Evolutionary conservation across 352 stramenopile genomes (phyloP), one percentile per base, ranked within the genome.

Genomic region (Chrysophaeum taylorii): DNA sequence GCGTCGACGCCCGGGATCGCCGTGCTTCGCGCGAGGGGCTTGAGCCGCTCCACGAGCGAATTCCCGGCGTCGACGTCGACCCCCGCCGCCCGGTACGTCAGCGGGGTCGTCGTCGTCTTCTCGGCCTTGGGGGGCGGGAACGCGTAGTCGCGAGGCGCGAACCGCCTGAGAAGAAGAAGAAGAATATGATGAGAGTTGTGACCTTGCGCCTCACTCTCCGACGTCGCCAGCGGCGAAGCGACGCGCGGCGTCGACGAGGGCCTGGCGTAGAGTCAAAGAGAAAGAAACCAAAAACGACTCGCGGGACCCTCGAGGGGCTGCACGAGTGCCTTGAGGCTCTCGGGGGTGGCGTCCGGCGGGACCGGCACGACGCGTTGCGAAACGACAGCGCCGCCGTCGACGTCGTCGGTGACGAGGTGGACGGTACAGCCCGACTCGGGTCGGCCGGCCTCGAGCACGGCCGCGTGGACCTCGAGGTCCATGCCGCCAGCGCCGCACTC

Each of bases 401-500:
- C 94, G 69, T 96, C 84, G 73, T 91, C 85, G 5, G 94, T 99
- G 25, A 99, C 94, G 73, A 97, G 91, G 82, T 99, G 96, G 67
- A 99, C 92, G 2, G 95, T 99, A 83, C 95, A 99, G 23, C 96
- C 96, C 61, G 84, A 96, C 76, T 96, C 84, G 12, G 82, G 87
- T 79, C 96, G 94, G 68, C 95, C 92, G 37, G 93, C 93, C 69
- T 96, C 89, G 41, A 99, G 82, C 64, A 99, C 96, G 42, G 92
- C 93, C 79, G 96, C 87, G 82, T 99, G 96, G 35, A 99, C 96
- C 62, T 83, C 89, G 57, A 97, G 79, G 81, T 99, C 95, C 96
- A 99, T 99, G 60, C 94, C 94, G n/a, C 96, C 96, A 70, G 92
- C 94, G n/a, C n/a, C n/a, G 80, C 98, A 97, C 68, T 98, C 94